phyloP scores from a whole-genome alignment of 352 stramenopile species.

The Phytophthora tentaculata region DNA sequence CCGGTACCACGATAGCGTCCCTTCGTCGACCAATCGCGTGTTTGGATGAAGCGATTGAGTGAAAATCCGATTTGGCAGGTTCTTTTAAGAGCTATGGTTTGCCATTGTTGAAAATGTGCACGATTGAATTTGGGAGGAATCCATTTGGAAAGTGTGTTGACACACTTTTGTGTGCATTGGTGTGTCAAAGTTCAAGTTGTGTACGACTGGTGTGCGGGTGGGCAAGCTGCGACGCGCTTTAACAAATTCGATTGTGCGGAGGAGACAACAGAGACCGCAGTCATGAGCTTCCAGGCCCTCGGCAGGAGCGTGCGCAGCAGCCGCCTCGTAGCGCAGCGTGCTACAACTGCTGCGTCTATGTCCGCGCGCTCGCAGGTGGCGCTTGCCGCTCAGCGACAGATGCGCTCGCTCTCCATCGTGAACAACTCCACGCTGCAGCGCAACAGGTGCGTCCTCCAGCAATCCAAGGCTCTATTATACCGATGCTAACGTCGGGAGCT shows the following conservation, averaged over 20 bases:
- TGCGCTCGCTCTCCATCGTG: conserved; percentile 39
- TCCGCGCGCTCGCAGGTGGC: conserved; percentile 20
- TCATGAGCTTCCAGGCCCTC: conserved; percentile 67
- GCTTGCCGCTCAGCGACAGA: conserved; percentile 14
- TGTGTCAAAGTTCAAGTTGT: conserved; percentile 35
- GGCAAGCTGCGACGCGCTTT: conserved; percentile 18
- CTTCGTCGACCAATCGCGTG: too few species aligned
- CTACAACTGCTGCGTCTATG: conserved; percentile 19
- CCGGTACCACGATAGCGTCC: too few species aligned
- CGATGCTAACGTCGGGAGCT: not conserved
- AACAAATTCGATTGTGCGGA: conserved; percentile 29
- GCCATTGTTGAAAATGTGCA: too few species aligned
- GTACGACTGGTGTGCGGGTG: conserved; percentile 25
- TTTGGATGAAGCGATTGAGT: too few species aligned
- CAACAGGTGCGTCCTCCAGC: conserved; percentile 29
- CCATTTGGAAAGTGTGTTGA: too few species aligned
- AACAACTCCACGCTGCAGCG: conserved; percentile 24
- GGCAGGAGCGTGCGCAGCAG: conserved; percentile 46
- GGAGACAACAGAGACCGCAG: conserved; percentile 13
- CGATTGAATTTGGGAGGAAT: too few species aligned
- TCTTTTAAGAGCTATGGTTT: too few species aligned
- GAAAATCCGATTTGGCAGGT: too few species aligned
- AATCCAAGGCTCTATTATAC: not conserved
- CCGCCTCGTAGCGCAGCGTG: conserved; percentile 39
- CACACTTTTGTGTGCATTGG: too few species aligned